Evolutionary conservation across 805 yeast species (phyloP), one percentile per base, ranked within the genome.

Genomic region (Candida ponderosae): DNA sequence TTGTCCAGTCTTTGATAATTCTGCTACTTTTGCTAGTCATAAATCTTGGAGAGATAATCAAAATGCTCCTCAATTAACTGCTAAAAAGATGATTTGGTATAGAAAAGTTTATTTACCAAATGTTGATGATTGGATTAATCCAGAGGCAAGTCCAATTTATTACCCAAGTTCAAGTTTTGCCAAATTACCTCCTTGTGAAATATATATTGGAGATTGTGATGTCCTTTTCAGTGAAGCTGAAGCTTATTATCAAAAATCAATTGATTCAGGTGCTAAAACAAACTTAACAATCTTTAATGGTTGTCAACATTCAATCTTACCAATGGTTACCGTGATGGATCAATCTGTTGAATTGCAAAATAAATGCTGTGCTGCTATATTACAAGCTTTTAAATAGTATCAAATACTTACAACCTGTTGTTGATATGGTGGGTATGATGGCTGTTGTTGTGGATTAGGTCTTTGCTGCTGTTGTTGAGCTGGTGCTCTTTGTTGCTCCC

Each of bases 221-320:
- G 65, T 68, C 10, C 54, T 70, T 36, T 49, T 66, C 33, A 54
- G 67, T 6, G 75, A 70, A 42, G 73, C 65, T 6, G 65, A 65
- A 42, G 62, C 57, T 2, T 70, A 70, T 42, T 62, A 60, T 32
- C 58, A 48, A 10, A 68, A 68, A 42, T 53, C 69, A 36, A 42
- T 42, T 32, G 46, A 48, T 19, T 61, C 64, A 39, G 74, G 73
- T 4, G 53, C 63, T 17, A 32, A 47, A 3, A 54, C 63, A 17
- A 49, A 48, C n/a, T 43, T 65, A 14, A 53, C 50, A 5, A 48
- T 65, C 24, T 68, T 66, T 43, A 48, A 51, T 34, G 72, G 73
- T 6, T 58, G 64, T 33, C 74, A 74, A 6, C 76, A 70, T 48
- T 60, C 72, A n/a, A 24, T 62, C 5, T 65, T 69, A 71, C 72